A percentile compares a stretch with the other conserved stretches of the same genome.
Evolutionary conservation across 768 basidiomycete species (phyloP).

Genomic region (Tulasnella sp.): DNA sequence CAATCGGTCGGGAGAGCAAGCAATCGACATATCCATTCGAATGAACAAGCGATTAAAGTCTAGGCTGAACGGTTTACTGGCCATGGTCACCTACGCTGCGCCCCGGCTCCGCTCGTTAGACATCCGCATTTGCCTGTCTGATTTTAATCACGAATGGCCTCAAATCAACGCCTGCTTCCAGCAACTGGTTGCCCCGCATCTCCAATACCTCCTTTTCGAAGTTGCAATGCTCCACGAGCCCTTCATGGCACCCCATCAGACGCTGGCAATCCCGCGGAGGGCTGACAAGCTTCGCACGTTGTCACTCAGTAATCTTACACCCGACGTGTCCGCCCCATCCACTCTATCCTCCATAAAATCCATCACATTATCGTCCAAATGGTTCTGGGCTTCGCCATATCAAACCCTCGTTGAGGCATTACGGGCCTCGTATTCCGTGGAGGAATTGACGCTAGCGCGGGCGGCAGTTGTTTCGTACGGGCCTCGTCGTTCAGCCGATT

Average conservation of each 20-base stretch:
- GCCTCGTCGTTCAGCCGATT: not conserved
- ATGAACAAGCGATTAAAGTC: not conserved
- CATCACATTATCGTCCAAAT: not conserved
- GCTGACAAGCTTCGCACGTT: not conserved
- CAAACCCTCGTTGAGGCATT: not conserved
- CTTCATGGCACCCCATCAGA: not conserved
- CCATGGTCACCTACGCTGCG: not conserved
- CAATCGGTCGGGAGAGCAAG: not conserved
- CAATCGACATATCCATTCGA: not conserved
- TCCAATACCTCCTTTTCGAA: not conserved
- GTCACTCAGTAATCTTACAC: not conserved
- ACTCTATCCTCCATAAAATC: not conserved
- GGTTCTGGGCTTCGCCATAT: not conserved
- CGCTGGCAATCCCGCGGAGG: not conserved
- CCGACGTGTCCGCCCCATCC: not conserved
- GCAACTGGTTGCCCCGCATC: not conserved
- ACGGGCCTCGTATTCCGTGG: not conserved
- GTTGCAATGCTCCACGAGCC: not conserved
- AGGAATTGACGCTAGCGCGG: not conserved
- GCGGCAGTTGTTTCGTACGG: not conserved
- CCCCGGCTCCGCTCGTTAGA: not conserved
- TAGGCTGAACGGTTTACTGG: not conserved
- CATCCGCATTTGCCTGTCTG: not conserved
- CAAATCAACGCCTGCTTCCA: not conserved
- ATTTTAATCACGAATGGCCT: not conserved